phyloP scores from a whole-genome alignment of 73 alveolate species.

The Blepharisma japonicum region DNA sequence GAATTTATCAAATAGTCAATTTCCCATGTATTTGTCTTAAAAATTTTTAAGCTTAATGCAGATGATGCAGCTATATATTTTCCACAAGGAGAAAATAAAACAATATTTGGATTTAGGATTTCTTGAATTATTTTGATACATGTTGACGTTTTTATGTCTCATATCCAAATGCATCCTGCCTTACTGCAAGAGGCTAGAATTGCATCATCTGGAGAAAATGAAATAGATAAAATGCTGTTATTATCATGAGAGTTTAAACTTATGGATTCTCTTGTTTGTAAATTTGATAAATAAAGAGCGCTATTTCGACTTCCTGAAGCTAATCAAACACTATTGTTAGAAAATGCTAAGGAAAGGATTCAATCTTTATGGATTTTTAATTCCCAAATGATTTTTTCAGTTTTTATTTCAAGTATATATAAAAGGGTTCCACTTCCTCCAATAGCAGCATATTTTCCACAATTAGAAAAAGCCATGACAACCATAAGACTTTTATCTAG shows the following conservation, averaged over 20 bases:
- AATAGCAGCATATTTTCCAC: not conserved
- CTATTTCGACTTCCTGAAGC: conserved; percentile 4
- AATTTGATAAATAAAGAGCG: not conserved
- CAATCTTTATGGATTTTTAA: not conserved
- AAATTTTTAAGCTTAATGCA: too few relatives aligned
- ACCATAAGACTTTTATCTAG: not conserved
- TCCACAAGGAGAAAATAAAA: not conserved
- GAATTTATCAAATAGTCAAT: too few relatives aligned
- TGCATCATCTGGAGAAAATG: not conserved
- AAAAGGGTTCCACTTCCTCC: too few relatives aligned
- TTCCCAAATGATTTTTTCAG: too few relatives aligned
- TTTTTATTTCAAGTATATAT: too few relatives aligned
- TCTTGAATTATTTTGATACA: too few relatives aligned
- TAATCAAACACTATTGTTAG: not conserved
- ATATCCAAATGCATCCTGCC: too few relatives aligned
- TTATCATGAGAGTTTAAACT: not conserved
- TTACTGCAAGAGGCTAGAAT: too few relatives aligned
- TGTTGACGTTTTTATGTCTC: too few relatives aligned
- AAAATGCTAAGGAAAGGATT: not conserved
- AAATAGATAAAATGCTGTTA: not conserved
- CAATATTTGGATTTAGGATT: too few relatives aligned
- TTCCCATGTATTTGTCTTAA: too few relatives aligned
- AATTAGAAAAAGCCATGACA: not conserved
- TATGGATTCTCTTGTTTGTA: not conserved
- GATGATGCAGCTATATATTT: not conserved